Evolutionary conservation across 2,329 filamentous ascomycete genomes (phyloP), one percentile per base, ranked within the genome.

Genomic region (Chaetomiaceae sp.): DNA sequence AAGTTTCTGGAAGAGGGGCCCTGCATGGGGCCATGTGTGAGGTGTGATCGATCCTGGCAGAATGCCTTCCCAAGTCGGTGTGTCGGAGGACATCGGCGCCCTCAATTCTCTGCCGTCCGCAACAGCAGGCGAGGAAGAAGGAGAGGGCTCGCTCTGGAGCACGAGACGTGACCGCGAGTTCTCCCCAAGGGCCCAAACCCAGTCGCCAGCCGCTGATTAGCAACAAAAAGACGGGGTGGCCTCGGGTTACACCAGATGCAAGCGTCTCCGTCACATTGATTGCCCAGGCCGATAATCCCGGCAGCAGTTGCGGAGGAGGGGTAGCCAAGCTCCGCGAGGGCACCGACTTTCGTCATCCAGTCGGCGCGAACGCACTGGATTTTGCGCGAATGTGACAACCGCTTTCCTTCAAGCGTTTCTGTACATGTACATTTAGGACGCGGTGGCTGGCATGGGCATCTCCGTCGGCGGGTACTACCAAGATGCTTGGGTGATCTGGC

Each of bases 231-330:
- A 51, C 33, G 35, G 45, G 25, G 31, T n/a, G n/a, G 25, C 23
- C 37, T 6, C 27, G 30, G 37, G 51, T 56, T 44, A 52, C 54
- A 56, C 54, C 16, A 40, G 49, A 51, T 54, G 54, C 54, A 54
- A 45, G 54, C 23, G 37, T 30, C 44, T 44, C 41, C 51, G 46
- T 55, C 49, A 53, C 52, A 53, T 56, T 45, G 13, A 55, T 55
- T 55, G 50, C 27, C 38, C 40, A 25, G 40, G 25, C 42, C 41
- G 41, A 40, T 25, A 40, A 46, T 34, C 33, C 40, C 48, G 40
- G 42, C 17, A 45, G 12, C 23, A 33, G 30, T 41, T 25, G 39
- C 30, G 33, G 31, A 48, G 34, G 27, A 34, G 34, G 48, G 53
- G 37, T 40, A 23, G 30, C 33, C n/a, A 10, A 39, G 40, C 44